Evolutionary conservation across 148 eudicot species (phyloP).

Genomic region (Cornus controversa): DNA sequence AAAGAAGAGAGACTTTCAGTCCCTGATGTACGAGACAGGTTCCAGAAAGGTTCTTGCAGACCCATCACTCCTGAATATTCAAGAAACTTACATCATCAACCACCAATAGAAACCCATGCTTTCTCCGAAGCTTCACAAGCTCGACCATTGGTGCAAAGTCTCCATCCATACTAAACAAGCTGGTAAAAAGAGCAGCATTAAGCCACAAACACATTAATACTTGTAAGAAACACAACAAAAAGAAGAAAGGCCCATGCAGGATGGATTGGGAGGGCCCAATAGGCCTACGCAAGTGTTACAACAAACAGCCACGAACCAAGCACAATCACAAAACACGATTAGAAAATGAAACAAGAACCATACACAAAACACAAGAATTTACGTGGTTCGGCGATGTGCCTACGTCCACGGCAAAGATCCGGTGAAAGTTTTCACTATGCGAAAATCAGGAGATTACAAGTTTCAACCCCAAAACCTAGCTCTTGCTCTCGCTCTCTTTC

Average conservation of each 20-base stretch:
- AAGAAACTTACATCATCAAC: conserved; percentile 84
- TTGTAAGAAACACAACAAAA: neutral
- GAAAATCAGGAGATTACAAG: no score
- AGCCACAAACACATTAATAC: neutral
- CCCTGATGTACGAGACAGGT: neutral
- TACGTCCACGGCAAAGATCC: no score
- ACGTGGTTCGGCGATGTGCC: no score
- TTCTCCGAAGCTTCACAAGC: conserved; percentile 82
- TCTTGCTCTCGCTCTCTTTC: no score
- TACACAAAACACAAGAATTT: no score
- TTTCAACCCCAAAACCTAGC: no score
- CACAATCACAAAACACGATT: no score
- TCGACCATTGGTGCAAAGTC: conserved; percentile 91
- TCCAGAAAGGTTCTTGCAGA: neutral
- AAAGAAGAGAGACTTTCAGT: neutral
- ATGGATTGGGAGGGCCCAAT: no score
- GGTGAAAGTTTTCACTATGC: no score
- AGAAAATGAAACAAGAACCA: no score
- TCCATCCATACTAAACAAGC: conserved; percentile 99
- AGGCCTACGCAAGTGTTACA: no score
- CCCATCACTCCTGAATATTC: neutral
- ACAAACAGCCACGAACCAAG: no score
- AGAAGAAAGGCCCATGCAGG: neutral
- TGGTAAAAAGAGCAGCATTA: conserved; percentile 29
- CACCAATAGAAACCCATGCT: conserved; percentile 85